Evolutionary conservation across 1,284 basidiomycete species (phyloP).

Genomic region (Tilletiopsis washingtonensis): DNA sequence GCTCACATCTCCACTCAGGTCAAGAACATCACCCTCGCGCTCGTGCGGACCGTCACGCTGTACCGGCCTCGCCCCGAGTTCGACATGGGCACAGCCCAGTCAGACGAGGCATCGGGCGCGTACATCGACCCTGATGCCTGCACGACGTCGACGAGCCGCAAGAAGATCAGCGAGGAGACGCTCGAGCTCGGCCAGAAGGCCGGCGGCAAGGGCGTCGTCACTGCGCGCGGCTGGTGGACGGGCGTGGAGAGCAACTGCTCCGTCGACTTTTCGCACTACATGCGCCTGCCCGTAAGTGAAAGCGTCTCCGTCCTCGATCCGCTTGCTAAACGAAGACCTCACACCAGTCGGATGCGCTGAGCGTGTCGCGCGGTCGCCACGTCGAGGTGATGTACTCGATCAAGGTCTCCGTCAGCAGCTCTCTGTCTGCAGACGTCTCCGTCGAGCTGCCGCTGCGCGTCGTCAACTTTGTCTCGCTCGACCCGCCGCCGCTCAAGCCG

Average conservation of each 20-base stretch:
- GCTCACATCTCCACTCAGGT: conserved; percentile 9
- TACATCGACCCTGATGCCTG: conserved; percentile 35
- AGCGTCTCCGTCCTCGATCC: too few relatives aligned
- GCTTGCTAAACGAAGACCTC: too few relatives aligned
- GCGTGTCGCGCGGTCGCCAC: conserved; percentile 65
- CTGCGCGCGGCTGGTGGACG: conserved; percentile 42
- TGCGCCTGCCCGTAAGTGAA: conserved; percentile 50
- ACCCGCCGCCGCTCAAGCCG: conserved; percentile 57
- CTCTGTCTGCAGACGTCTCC: conserved; percentile 60
- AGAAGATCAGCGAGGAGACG: conserved; percentile 36
- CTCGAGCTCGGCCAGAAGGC: conserved; percentile 40
- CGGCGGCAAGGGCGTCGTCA: conserved; percentile 31
- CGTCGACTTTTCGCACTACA: conserved; percentile 38
- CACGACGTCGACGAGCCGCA: conserved; percentile 30
- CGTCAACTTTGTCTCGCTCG: conserved; percentile 70
- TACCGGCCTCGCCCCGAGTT: conserved; percentile 58
- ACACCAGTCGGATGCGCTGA: conserved; percentile 65
- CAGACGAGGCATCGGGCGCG: conserved; percentile 11
- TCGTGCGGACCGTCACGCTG: conserved; percentile 65
- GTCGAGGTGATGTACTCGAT: conserved; percentile 73
- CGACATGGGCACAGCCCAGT: conserved; percentile 37
- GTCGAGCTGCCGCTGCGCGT: conserved; percentile 65
- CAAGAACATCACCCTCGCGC: conserved; percentile 60
- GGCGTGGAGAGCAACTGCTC: conserved; percentile 31
- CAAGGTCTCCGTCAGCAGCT: conserved; percentile 63